phyloP scores from a whole-genome alignment of 164 flowering plant genomes.

The Liquidambar formosana region DNA sequence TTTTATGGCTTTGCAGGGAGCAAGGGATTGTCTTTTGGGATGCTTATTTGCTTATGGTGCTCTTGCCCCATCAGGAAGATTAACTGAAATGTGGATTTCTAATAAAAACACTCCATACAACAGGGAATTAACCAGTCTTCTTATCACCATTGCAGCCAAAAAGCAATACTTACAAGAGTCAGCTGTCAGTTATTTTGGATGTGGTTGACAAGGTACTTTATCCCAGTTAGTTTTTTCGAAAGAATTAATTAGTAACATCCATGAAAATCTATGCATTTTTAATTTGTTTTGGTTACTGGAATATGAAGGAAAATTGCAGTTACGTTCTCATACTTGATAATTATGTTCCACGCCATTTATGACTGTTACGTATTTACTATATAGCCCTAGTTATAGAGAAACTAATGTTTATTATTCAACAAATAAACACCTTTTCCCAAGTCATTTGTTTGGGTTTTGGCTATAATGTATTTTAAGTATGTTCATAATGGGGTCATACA shows the following conservation, averaged over 20 bases:
- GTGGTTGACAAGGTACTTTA: slow-evolving; percentile 72
- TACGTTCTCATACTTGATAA: too few relatives aligned
- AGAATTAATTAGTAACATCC: too few relatives aligned
- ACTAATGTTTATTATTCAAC: too few relatives aligned
- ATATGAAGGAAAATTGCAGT: too few relatives aligned
- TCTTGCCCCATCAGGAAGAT: slow-evolving; percentile 76
- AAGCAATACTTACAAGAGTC: slow-evolving; percentile 90
- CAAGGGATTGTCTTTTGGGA: slow-evolving; percentile 78
- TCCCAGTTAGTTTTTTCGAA: not conserved
- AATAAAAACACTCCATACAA: slow-evolving; percentile 48
- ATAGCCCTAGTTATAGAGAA: too few relatives aligned
- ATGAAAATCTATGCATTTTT: not conserved
- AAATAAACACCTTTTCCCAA: too few relatives aligned
- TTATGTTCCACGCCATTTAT: too few relatives aligned
- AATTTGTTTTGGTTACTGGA: not conserved
- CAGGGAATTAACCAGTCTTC: slow-evolving; percentile 56
- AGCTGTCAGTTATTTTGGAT: slow-evolving; percentile 68
- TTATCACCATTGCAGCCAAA: slow-evolving; percentile 70
- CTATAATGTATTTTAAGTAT: too few relatives aligned
- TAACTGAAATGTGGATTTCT: slow-evolving; percentile 55
- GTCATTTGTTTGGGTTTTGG: too few relatives aligned
- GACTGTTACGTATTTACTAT: too few relatives aligned
- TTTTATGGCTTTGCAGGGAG: slow-evolving; percentile 61
- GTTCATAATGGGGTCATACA: too few relatives aligned
- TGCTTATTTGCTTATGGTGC: slow-evolving; percentile 96